These are phyloP conservation scores for Entomortierella beljakovae DNA, from an alignment of 192 early-diverging fungal species.

Conservation along the genomic window DNA sequence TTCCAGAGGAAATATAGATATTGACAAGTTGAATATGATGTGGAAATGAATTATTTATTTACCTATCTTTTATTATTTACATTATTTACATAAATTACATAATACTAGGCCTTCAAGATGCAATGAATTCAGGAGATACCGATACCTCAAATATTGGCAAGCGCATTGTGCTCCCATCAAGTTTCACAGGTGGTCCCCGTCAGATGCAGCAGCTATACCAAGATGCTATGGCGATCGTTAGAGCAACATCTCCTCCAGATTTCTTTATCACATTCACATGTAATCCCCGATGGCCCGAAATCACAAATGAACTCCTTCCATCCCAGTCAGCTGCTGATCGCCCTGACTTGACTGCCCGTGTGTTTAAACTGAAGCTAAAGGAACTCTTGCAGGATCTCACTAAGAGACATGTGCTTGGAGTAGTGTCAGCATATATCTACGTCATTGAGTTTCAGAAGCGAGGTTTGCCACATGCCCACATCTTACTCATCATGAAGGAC, in stretches of 20 bases:
- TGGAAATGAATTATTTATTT: too few relatives aligned
- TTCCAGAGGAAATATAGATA: too few relatives aligned
- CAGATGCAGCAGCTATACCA: slow-evolving; percentile 46
- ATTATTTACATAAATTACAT: too few relatives aligned
- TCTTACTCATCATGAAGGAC: neutral
- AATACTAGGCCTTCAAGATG: neutral
- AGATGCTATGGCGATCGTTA: slow-evolving; percentile 40
- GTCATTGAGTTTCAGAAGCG: neutral
- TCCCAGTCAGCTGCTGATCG: slow-evolving; percentile 21
- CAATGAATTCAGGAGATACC: neutral
- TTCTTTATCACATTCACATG: slow-evolving; percentile 38
- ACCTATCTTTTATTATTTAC: too few relatives aligned
- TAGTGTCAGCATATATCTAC: too few relatives aligned
- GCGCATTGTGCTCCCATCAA: slow-evolving; percentile 23
- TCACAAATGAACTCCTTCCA: slow-evolving; percentile 7
- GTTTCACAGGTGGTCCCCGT: slow-evolving; percentile 20
- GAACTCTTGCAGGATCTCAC: slow-evolving; percentile 15
- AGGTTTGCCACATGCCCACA: neutral
- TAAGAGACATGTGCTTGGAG: slow-evolving; percentile 41
- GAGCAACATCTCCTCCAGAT: slow-evolving; percentile 7
- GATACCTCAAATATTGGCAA: neutral
- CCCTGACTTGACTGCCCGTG: slow-evolving; percentile 20
- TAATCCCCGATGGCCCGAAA: slow-evolving; percentile 46
- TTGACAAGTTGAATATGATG: too few relatives aligned
- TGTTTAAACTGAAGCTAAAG: slow-evolving; percentile 36